Evolutionary conservation across 2,329 filamentous ascomycete species (phyloP).

Genomic region (Penicillium sp.): DNA sequence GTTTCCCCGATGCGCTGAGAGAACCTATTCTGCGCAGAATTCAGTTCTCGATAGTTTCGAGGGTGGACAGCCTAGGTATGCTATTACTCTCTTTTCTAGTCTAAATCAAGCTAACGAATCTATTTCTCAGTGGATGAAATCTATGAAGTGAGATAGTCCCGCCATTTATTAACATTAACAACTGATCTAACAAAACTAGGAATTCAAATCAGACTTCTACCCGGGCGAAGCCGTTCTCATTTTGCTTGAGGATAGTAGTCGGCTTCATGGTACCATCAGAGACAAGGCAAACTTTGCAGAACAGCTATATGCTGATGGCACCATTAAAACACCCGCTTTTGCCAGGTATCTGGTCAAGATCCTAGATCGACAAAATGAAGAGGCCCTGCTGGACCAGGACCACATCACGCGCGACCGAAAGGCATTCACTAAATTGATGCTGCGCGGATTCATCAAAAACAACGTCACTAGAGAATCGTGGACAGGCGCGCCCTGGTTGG

Average conservation of each 20-base stretch:
- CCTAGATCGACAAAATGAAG: conserved; percentile 65
- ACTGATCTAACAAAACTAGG: conserved; percentile 34
- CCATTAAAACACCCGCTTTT: conserved; percentile 64
- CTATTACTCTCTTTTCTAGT: neutral
- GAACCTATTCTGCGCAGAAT: conserved; percentile 86
- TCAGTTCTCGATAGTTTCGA: conserved; percentile 83
- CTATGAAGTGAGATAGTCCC: conserved; percentile 45
- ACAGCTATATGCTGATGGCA: conserved; percentile 63
- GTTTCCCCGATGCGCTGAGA: conserved; percentile 88
- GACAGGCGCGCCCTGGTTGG: conserved; percentile 95
- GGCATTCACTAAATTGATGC: conserved; percentile 89
- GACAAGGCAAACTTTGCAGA: conserved; percentile 78
- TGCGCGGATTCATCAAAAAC: conserved; percentile 92
- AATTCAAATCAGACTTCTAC: conserved; percentile 88
- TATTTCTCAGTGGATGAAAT: conserved; percentile 48
- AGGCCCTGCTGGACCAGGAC: conserved; percentile 75
- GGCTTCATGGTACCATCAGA: conserved; percentile 71
- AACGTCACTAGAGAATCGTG: conserved; percentile 88
- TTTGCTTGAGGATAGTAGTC: conserved; percentile 66
- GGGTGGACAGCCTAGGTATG: conserved; percentile 74
- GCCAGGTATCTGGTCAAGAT: conserved; percentile 80
- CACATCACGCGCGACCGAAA: conserved; percentile 86
- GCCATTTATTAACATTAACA: conserved; percentile 1
- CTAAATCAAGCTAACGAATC: conserved; percentile 20
- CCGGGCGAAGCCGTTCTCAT: conserved; percentile 82